Evolutionary conservation across 805 yeast genomes (phyloP).

Genomic region (Spathaspora boniae): DNA sequence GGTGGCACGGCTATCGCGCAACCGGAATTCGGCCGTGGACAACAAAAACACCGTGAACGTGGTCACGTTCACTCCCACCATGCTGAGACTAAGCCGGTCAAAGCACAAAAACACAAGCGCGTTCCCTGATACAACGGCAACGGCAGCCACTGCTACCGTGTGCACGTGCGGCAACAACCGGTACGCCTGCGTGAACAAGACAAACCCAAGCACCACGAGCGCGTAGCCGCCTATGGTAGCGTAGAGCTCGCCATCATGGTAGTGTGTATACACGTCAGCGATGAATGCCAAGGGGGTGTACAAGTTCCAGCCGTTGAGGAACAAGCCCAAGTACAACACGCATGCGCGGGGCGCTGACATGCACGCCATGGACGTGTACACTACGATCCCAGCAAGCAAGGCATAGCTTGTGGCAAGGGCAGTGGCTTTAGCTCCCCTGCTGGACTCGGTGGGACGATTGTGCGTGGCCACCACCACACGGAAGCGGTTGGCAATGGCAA

Average conservation of each 20-base stretch:
- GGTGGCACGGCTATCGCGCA: slow-evolving; percentile 13
- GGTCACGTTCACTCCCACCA: slow-evolving; percentile 23
- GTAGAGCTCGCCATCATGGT: slow-evolving; percentile 4
- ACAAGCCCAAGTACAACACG: slow-evolving; percentile 26
- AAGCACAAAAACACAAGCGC: slow-evolving; percentile 1
- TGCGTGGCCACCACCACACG: neutral
- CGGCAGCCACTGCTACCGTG: slow-evolving; percentile 4
- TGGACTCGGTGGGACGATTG: neutral
- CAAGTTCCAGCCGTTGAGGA: slow-evolving; percentile 26
- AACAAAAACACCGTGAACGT: slow-evolving; percentile 22
- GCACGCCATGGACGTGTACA: slow-evolving; percentile 20
- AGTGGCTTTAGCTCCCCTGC: neutral
- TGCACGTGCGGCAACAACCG: slow-evolving; percentile 4
- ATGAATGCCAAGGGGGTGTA: slow-evolving; percentile 27
- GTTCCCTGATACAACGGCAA: slow-evolving; percentile 1
- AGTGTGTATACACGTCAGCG: slow-evolving; percentile 20
- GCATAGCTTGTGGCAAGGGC: slow-evolving; percentile 1
- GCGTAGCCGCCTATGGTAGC: slow-evolving; percentile 14
- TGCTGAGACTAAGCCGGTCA: slow-evolving; percentile 12
- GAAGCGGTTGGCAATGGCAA: slow-evolving; percentile 2
- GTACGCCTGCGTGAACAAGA: slow-evolving; percentile 3
- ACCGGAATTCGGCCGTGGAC: slow-evolving; percentile 20
- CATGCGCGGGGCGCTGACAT: slow-evolving; percentile 24
- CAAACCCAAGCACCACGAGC: slow-evolving; percentile 8
- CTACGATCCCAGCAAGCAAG: slow-evolving; percentile 6